phyloP scores from a whole-genome alignment of 371 early-diverging fungal species.

The Sporodiniella umbellata region DNA sequence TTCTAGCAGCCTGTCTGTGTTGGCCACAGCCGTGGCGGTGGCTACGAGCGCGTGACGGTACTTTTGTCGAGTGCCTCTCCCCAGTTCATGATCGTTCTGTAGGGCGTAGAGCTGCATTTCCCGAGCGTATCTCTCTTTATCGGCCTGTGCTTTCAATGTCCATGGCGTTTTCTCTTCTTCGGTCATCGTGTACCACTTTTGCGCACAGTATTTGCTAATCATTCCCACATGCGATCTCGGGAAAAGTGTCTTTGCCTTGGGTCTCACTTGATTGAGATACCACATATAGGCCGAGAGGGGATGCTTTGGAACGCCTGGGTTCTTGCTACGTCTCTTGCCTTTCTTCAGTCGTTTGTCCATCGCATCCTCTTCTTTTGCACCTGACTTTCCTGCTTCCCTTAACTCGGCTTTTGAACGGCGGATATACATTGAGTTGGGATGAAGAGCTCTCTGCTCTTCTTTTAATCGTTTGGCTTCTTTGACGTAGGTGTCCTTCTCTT shows the following conservation, averaged over 20 bases:
- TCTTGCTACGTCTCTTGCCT: constrained; percentile 37
- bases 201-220: constrained; percentile 68
- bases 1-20: neutral
- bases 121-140: constrained; percentile 73
- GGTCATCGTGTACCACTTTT: constrained; percentile 65
- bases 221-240: constrained; percentile 72
- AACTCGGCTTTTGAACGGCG: constrained; percentile 67
- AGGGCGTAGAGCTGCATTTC: constrained; percentile 67
- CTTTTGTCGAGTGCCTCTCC: constrained; percentile 47
- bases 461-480: constrained; percentile 40
- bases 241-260: constrained; percentile 55
- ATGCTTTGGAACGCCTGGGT: constrained; percentile 70
- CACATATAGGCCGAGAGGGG: constrained; percentile 79
- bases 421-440: constrained; percentile 66
- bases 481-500: constrained; percentile 36
- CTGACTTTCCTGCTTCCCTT: constrained; percentile 50
- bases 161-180: constrained; percentile 58
- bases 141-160: constrained; percentile 60
- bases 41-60: constrained; percentile 20
- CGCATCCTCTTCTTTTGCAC: constrained; percentile 14
- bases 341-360: constrained; percentile 1
- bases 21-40: constrained; percentile 1
- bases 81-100: constrained; percentile 40
- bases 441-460: constrained; percentile 36
- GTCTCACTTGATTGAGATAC: constrained; percentile 65